Evolutionary conservation across 2,329 filamentous ascomycete genomes (phyloP), one percentile per base, ranked within the genome.

Genomic region (Seiridium cupressi): DNA sequence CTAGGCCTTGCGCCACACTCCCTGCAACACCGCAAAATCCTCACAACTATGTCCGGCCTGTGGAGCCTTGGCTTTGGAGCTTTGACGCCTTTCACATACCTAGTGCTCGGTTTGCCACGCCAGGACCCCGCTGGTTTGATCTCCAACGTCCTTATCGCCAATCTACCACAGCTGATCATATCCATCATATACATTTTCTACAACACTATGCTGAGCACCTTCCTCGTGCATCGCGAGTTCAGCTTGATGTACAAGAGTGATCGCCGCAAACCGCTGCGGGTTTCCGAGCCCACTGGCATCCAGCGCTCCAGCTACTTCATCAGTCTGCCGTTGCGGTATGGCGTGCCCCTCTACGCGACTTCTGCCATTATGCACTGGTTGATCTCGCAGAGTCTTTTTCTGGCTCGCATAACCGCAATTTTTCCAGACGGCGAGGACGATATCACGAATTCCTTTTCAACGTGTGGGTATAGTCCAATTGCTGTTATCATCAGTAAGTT

Each of bases 191-290:
- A 84, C 64, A 66, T 82, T 3, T 65, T 70, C 1, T 75, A 76
- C 65, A 83, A 82, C 63, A 66, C 66, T 2, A 66, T 83, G 5
- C 70, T 79, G 31, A 85, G 79, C 0, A 71, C 67, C 2, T 81
- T 84, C 69, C 70, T 80, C 0, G 65, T 78, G 0, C 77, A 75
- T 0, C 65, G 70, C 7, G 84, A 86, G 66, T 86, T 77, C 69
- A 75, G 72, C 48, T 64, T 65, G 0, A 79, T 77, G 65, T 71
- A 73, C 3, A 35, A 18, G 5, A 35, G 46, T 7, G 38, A 58
- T 0, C 18, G 66, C 9, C 68, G 74, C 3, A 78, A 77, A 44
- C 61, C 75, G 0, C 67, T 82, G 1, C 73, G 79, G 4, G 79
- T 81, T 1, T 78, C 76, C 0, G 69, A 72, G 57, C 78, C 77